A percentile compares a stretch with the other conserved stretches of the same genome.
Evolutionary conservation across 2,329 filamentous ascomycete genomes (phyloP).

Genomic region (Coniochaeta hoffmannii): DNA sequence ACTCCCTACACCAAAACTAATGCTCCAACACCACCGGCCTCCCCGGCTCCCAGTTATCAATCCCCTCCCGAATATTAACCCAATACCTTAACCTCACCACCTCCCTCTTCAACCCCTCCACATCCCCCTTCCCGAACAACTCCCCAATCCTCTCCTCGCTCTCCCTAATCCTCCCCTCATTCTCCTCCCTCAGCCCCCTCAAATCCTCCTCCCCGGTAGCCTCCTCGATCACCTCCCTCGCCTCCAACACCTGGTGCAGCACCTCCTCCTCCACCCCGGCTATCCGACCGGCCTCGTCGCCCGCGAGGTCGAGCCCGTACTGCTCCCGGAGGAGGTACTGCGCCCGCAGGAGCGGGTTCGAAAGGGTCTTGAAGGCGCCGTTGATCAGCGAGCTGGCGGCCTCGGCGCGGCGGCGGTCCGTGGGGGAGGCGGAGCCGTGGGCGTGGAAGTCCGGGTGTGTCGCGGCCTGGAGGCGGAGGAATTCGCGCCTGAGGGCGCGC

Average conservation of each 20-base stretch:
- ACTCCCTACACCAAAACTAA: too few species aligned
- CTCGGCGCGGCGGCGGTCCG: slow-evolving; percentile 49
- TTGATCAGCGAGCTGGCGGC: slow-evolving; percentile 79
- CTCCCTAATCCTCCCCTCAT: slow-evolving; percentile 57
- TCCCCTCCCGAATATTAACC: slow-evolving; percentile 75
- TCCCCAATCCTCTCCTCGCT: slow-evolving; percentile 56
- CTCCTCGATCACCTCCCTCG: slow-evolving; percentile 67
- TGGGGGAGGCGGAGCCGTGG: slow-evolving; percentile 12
- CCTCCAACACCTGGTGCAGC: slow-evolving; percentile 73
- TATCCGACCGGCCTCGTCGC: slow-evolving; percentile 68
- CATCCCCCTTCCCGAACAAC: slow-evolving; percentile 60
- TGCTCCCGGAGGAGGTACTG: slow-evolving; percentile 72
- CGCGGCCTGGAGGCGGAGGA: slow-evolving; percentile 72
- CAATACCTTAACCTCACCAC: slow-evolving; percentile 79
- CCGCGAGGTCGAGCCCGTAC: slow-evolving; percentile 67
- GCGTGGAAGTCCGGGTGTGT: slow-evolving; percentile 66
- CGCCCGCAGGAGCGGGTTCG: slow-evolving; percentile 71
- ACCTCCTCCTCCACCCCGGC: slow-evolving; percentile 55
- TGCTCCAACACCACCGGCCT: slow-evolving; percentile 51
- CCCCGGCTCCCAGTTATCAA: slow-evolving; percentile 79
- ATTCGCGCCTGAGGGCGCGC: slow-evolving; percentile 69
- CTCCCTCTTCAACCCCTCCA: slow-evolving; percentile 61
- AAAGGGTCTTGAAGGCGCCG: slow-evolving; percentile 81
- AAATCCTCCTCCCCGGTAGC: slow-evolving; percentile 61
- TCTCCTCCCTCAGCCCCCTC: slow-evolving; percentile 50